phyloP scores from a whole-genome alignment of 75 land plant species.

The Sequoia sempervirens region DNA sequence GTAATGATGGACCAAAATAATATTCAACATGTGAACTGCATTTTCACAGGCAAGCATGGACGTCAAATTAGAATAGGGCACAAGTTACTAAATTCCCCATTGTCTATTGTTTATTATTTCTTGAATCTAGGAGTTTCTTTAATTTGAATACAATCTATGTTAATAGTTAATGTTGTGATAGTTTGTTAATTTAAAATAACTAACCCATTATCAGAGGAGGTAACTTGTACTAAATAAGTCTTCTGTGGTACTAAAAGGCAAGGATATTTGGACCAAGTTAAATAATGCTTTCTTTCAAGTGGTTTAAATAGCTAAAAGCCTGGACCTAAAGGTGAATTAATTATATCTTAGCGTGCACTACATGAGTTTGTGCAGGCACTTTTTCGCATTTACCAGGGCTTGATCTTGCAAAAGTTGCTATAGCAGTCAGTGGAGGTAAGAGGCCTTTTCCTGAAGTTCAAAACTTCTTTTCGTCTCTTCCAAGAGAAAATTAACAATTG shows the following conservation, averaged over 20 bases:
- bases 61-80: slow-evolving; percentile 65
- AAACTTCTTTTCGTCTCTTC: too few relatives aligned
- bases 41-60: too few relatives aligned
- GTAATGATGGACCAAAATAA: too few relatives aligned
- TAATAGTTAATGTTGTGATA: slow-evolving; percentile 84
- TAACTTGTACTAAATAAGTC: slow-evolving; percentile 73
- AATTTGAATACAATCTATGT: slow-evolving; percentile 50
- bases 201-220: slow-evolving; percentile 92
- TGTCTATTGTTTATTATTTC: slow-evolving; percentile 80
- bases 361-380: slow-evolving; percentile 85
- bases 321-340: slow-evolving; percentile 69
- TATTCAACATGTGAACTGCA: too few relatives aligned
- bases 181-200: slow-evolving; percentile 89
- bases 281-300: slow-evolving; percentile 82
- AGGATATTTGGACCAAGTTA: slow-evolving; percentile 80
- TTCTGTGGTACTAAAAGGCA: slow-evolving; percentile 62
- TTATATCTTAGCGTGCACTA: slow-evolving; percentile 84
- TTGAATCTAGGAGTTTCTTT: slow-evolving; percentile 60
- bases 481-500: too few relatives aligned
- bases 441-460: not conserved
- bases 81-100: slow-evolving; percentile 80
- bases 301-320: slow-evolving; percentile 73
- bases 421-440: slow-evolving; percentile 19
- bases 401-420: slow-evolving; percentile 28
- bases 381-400: slow-evolving; percentile 62